Percentiles rank a stretch among this genome's conserved stretches.
Evolutionary conservation across 164 flowering plant species (phyloP).

Genomic region (Kingdonia uniflora): DNA sequence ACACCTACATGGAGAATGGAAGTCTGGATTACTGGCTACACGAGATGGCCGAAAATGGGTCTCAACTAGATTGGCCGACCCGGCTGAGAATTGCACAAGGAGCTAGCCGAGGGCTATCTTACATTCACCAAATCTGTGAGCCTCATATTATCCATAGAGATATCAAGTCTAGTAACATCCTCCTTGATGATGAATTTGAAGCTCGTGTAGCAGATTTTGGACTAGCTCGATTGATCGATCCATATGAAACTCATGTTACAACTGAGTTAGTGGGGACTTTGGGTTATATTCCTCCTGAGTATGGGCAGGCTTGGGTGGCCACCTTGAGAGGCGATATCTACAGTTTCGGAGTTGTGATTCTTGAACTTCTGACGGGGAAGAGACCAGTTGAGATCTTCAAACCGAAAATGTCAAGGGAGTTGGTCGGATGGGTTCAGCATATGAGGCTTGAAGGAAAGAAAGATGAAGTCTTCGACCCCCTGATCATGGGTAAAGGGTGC

Average conservation of each 20-base stretch:
- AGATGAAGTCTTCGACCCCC: not conserved
- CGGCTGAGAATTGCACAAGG: not conserved
- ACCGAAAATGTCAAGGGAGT: not conserved
- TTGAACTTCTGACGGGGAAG: conserved; percentile 1
- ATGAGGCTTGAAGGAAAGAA: not conserved
- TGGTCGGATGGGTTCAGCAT: not conserved
- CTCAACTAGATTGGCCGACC: not conserved
- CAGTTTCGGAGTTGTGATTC: not conserved
- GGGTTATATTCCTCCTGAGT: not conserved
- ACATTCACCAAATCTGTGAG: not conserved
- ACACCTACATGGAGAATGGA: not conserved
- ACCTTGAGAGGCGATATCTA: not conserved
- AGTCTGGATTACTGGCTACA: conserved; percentile 1
- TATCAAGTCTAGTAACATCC: not conserved
- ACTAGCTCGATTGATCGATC: not conserved
- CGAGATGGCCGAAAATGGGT: not conserved
- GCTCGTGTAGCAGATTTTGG: not conserved
- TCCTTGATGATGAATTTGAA: not conserved
- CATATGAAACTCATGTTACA: not conserved
- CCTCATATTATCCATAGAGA: not conserved
- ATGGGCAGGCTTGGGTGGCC: not conserved
- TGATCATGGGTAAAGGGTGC: not conserved
- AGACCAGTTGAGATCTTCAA: not conserved
- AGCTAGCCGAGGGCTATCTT: not conserved
- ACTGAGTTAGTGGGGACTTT: not conserved